Evolutionary conservation across 768 basidiomycete species (phyloP), one percentile per base, ranked within the genome.

Genomic region (Serendipita sp.): DNA sequence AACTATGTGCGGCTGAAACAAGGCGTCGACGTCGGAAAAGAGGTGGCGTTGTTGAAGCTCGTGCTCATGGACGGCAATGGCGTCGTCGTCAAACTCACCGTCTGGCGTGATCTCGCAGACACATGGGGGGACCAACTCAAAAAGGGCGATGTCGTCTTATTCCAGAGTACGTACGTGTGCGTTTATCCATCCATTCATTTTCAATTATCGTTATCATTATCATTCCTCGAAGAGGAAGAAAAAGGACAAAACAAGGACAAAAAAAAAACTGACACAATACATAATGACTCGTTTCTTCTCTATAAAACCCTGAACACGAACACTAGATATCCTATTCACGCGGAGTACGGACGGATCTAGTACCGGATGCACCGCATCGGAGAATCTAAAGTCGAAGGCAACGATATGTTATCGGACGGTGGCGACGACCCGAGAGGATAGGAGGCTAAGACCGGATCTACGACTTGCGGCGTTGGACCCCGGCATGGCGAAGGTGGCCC

Each of bases 321-420:
- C 30, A n/a, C 17, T 58, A 58, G 53, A 58, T 26, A 9, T 58
- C 31, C 53, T 26, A 28, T 33, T 58, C 24, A 30, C 53, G 26
- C 24, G 30, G 24, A 58, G 41, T 43, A 31, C 63, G 26, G 66
- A 60, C 22, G 62, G 51, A 28, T 50, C 75, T 0, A 75, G 81
- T 0, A 74, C 76, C n/a, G n/a, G n/a, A 2, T 72, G 90, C 28
- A 81, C 82, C 0, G 88, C 87, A 0, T 90, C 88, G 0, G 82
- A 84, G 13, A 78, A 81, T 66, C 77, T 83, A 26, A 81, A 78
- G 51, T 84, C 87, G 1, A 73, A 70, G 60, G 69, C 82, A 50
- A 77, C 83, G 65, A 83, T 90, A 16, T 91, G 89, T 69, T 91
- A 85, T 72, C 82, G 89, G 20, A 84, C 86, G 4, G 80, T 90